Evolutionary conservation across 257 asterid genomes (phyloP).

Genomic region (Ajuga chamaepitys): DNA sequence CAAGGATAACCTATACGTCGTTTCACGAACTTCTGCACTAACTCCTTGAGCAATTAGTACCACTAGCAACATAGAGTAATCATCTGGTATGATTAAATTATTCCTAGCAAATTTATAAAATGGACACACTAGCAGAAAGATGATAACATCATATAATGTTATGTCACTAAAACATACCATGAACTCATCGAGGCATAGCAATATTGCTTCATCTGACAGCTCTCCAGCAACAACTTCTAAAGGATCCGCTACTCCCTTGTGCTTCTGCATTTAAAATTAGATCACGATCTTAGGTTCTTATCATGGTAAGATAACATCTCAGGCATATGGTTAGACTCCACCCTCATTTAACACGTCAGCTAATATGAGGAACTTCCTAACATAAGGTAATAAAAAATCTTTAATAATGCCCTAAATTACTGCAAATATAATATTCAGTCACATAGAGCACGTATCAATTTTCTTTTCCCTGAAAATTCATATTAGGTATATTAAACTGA

Average conservation of each 20-base stretch:
- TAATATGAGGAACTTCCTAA: no score
- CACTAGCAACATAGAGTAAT: background rate
- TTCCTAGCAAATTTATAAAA: background rate
- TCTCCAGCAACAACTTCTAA: slow-evolving; percentile 91
- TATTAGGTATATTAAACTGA: background rate
- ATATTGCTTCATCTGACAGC: slow-evolving; percentile 72
- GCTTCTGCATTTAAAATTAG: slow-evolving; percentile 52
- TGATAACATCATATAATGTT: background rate
- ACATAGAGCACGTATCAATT: background rate
- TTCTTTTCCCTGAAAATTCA: background rate
- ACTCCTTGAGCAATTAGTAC: background rate
- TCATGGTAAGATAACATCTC: slow-evolving; percentile 13
- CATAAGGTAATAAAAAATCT: no score
- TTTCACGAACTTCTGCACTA: background rate
- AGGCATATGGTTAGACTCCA: background rate
- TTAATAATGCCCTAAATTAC: background rate
- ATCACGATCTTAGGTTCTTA: background rate
- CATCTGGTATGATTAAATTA: background rate
- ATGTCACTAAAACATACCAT: slow-evolving; percentile 52
- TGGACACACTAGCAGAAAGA: background rate
- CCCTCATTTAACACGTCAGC: background rate
- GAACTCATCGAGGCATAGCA: slow-evolving; percentile 91
- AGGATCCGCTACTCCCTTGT: slow-evolving; percentile 86
- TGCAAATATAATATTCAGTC: background rate
- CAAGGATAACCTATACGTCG: background rate